Evolutionary conservation across 345 rosid species (phyloP).

Genomic region (Aegle marmelos): DNA sequence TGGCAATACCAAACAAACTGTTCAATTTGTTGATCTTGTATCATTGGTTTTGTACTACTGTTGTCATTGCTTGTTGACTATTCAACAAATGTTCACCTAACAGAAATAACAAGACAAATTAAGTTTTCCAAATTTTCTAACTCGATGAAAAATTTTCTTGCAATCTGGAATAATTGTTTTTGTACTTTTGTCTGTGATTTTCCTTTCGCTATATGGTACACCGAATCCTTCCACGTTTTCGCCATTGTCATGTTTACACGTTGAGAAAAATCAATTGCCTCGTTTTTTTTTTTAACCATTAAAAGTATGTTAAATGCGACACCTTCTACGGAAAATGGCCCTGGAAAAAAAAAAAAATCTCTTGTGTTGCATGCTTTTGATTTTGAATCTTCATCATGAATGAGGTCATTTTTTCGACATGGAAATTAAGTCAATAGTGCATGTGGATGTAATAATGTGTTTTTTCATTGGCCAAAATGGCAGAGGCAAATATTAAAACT

Average conservation of each 20-base stretch:
- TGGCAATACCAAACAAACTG: too few relatives aligned
- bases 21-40: neutral
- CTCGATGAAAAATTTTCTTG: neutral
- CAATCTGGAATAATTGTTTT: neutral
- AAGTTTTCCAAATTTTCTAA: slow-evolving; percentile 21
- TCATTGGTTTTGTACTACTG: neutral
- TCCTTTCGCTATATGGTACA: neutral
- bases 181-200: neutral
- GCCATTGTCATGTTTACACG: neutral
- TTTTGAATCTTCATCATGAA: neutral
- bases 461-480: neutral
- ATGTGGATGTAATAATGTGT: too few relatives aligned
- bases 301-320: neutral
- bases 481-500: neutral
- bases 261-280: neutral
- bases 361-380: neutral
- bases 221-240: neutral
- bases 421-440: neutral
- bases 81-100: neutral
- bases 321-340: neutral
- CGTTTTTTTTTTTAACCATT: neutral
- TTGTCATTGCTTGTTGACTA: neutral
- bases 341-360: neutral
- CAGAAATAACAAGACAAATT: neutral
- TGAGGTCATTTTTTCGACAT: neutral